Evolutionary conservation across 169 alveolate genomes (phyloP), one percentile per base, ranked within the genome.

Genomic region (Cyclospora cayetanensis): DNA sequence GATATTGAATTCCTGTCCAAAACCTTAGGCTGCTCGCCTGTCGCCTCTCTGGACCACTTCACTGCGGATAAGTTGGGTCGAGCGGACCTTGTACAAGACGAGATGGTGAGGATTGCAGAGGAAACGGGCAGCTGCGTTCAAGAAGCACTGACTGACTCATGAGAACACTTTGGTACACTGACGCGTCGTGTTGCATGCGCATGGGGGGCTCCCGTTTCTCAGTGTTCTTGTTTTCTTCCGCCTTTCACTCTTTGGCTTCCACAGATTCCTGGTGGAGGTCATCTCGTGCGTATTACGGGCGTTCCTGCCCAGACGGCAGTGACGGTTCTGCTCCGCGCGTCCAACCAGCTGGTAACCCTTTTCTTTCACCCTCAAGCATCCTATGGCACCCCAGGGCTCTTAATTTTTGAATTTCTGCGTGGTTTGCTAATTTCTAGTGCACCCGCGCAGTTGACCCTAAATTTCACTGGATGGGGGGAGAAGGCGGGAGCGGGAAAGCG

Each of bases 41-140:
- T 98, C 65, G 99, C 99, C 27, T 98, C 99, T 86, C 95, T 99
- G 53, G 99, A 99, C 93, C 98, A 98, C 92, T 98, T 99, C 95
- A 98, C 99, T 9, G 94, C 97, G 7, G 99, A 98, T 55, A 98
- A 98, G 94, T 97, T 99, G 91, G 99, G 99, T 41, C 95, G 94
- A n/a, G 99, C 99, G 39, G 98, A 95, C 52, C 94, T 96, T 53
- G 99, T 98, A 15, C 79, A 82, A 60, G 90, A 82, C 60, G 90
- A 82, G 39, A 5, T 82, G 41, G 90, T 82, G 60, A 27, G 90
- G n/a, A n/a, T n/a, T n/a, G n/a, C n/a, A n/a, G n/a, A n/a, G n/a
- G n/a, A n/a, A n/a, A n/a, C n/a, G n/a, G n/a, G n/a, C n/a, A n/a
- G n/a, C n/a, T n/a, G n/a, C n/a, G n/a, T n/a, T n/a, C n/a, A n/a